Base-by-base conservation (phyloP, 1,284 basidiomycete genomes). In the Leccinum solheimii region DNA sequence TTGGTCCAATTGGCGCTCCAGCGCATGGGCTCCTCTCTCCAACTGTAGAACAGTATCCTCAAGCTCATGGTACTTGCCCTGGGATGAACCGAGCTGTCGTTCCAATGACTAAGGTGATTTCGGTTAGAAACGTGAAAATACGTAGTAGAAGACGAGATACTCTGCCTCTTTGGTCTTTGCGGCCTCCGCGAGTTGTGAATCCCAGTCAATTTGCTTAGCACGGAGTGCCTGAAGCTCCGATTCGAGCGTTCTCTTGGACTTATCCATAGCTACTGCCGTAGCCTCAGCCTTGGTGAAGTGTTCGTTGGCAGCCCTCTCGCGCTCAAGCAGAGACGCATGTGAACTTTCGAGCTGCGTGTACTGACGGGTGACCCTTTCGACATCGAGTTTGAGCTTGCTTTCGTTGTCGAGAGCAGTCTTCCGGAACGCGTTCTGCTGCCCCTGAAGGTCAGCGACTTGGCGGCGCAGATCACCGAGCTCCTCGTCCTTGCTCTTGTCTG, bases 21-120 rank as follows among this genome's bases (percentile, higher is more conserved):
- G 86, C 10, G 87, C 81, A 6, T 85, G 86, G 70, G 92, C 87
- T 64, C 95, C 94, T 40, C 92, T 83, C 74, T 97, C 91, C 53
- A 93, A 83, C 65, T 92, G 86, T 5, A 97, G 81, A 5, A 94
- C 84, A 0, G 90, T 85, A 69, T 98, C 95, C 74, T 98, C 95
- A 59, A 95, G 90, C 63, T 91, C 89, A 61, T 91, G 86, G 65
- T 90, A 90, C 69, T 92, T 92, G 38, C 84, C 80, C 68, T 92
- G 88, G 6, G 92, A 86, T 14, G 85, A 78, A 0, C 82, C 75
- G 26, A 97, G 77, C 70, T 94, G 90, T 57, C 89, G 87, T 67
- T 97, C 93, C 53, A 94, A 79, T 40, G 71, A 63, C 70, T 72
- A 16, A 27, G 55, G 27, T 2, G 3, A 21, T 7, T 45, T 11